Conservation (phyloP, 257 asterid genomes). For the Linaria vulgaris region DNA sequence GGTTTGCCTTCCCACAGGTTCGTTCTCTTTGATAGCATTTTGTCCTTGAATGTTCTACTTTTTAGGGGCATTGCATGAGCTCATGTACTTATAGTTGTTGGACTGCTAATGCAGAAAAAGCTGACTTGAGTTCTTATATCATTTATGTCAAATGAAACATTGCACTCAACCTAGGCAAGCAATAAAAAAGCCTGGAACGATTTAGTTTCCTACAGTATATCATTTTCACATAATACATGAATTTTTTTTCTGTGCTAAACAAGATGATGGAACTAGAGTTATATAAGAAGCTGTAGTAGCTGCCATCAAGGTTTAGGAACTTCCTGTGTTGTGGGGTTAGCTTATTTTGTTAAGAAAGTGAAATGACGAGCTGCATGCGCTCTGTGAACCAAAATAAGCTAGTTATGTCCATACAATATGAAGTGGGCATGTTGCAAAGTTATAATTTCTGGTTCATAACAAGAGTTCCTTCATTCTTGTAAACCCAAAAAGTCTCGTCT, state of each 20-base stretch:
- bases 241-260: no score
- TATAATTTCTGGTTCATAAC: background rate
- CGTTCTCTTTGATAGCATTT: conserved; percentile 18
- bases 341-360: no score
- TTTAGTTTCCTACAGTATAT: background rate
- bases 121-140: background rate
- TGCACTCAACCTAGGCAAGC: background rate
- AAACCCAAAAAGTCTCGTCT: no score
- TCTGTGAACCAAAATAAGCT: no score
- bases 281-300: no score
- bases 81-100: background rate
- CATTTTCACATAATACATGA: background rate
- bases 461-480: background rate
- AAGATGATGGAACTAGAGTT: no score
- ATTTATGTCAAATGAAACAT: background rate
- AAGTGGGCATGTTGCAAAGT: background rate
- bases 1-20: conserved; percentile 89
- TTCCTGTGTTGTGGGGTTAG: no score
- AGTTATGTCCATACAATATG: background rate
- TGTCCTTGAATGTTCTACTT: conserved; percentile 5
- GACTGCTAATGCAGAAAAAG: background rate
- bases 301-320: no score
- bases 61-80: background rate
- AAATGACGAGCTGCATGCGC: no score
- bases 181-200: background rate